phyloP scores from a whole-genome alignment of 768 basidiomycete species.

The Candolleomyces aberdarensis region DNA sequence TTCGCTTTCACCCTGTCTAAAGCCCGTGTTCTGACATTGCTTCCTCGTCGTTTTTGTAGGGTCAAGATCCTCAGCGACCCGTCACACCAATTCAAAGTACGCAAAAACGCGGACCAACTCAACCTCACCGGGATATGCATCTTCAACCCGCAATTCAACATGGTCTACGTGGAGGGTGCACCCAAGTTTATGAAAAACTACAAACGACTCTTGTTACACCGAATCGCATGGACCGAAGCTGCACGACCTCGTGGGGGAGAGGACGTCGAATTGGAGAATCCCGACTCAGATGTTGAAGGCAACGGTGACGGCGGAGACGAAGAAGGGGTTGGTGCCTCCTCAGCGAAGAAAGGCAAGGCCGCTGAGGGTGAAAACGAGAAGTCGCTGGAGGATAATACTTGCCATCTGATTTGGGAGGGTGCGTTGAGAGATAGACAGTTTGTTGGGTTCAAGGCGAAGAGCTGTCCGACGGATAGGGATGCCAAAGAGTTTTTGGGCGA shows the following conservation, averaged over 20 bases:
- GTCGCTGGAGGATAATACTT: conserved; percentile 84
- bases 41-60: conserved; percentile 34
- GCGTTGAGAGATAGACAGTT: conserved; percentile 80
- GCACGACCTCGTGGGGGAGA: conserved; percentile 75
- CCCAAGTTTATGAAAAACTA: conserved; percentile 83
- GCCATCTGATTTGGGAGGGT: conserved; percentile 93
- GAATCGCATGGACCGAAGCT: conserved; percentile 93
- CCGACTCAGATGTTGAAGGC: conserved; percentile 22
- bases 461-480: conserved; percentile 77
- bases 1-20: background rate
- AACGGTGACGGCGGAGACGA: conserved; percentile 29
- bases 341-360: conserved; percentile 28
- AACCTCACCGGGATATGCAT: conserved; percentile 86
- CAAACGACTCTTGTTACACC: conserved; percentile 79
- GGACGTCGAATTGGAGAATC: conserved; percentile 53
- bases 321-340: conserved; percentile 10
- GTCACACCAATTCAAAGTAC: conserved; percentile 92
- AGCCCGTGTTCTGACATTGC: background rate
- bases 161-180: conserved; percentile 94
- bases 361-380: conserved; percentile 28
- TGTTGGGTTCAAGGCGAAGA: conserved; percentile 74
- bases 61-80: conserved; percentile 88
- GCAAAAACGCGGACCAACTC: conserved; percentile 93
- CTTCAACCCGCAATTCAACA: conserved; percentile 83
- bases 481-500: conserved; percentile 86